Evolutionary conservation across 495 filamentous ascomycete species (phyloP), one percentile per base, ranked within the genome.

Genomic region (Hyaloscypha bicolor): DNA sequence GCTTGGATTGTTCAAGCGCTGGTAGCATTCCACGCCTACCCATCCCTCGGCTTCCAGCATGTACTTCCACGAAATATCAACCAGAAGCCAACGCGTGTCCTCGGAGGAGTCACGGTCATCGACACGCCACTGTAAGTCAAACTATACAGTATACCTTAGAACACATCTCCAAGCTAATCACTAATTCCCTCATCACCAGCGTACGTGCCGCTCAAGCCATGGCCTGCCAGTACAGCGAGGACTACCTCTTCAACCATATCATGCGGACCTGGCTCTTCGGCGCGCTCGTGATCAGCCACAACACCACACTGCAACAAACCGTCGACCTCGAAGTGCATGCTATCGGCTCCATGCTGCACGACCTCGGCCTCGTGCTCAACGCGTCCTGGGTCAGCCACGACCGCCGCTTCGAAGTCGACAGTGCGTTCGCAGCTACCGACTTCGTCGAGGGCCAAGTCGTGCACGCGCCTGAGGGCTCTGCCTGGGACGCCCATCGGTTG

Each of bases 401-500:
- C 60, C 74, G 75, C 30, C 71, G 77, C 16, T 83, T 81, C 69
- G 80, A 83, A 71, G 78, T 83, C 12, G 79, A 82, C 66, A 74
- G 79, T 16, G 78, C 78, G n/a, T 75, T 78, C 61, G 74, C 74
- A 6, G 74, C 80, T 25, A 69, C 73, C 3, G 65, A 74, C 31
- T 81, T 81, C 66, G 67, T 69, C 35, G 67, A 69, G 42, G 57
- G 30, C 56, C 62, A 65, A 65, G 29, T 81, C 62, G 60, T 59
- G 14, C 30, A 67, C 35, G 73, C 78, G 61, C 68, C 69, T 6
- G 29, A 63, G 14, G 66, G 53, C 39, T 61, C 63, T 32, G 71
- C 71, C 53, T 81, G 77, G 78, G 74, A 78, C 67, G 71, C 71
- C 4, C 71, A 77, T 65, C 72, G 79, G 12, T 62, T 78, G 19